phyloP scores from a whole-genome alignment of 176 grass and related monocot species.

The Oryza glaberrima region DNA sequence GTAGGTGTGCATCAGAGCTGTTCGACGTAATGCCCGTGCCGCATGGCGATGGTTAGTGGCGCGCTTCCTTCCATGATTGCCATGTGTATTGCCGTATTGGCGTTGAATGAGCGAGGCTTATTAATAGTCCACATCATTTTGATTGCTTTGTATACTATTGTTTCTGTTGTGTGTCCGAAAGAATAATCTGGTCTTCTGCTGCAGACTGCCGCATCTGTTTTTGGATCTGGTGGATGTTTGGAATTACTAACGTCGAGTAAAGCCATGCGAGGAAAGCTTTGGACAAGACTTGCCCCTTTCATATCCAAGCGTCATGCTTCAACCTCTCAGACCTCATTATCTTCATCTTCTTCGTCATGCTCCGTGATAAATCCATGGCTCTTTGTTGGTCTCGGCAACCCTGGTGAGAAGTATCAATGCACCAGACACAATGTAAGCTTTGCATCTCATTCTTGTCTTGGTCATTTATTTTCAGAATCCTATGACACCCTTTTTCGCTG shows the following conservation, averaged over 20 bases:
- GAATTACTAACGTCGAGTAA: not conserved
- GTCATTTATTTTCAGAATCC: not conserved
- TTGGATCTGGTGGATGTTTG: not conserved
- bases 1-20: not conserved
- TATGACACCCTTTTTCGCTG: not conserved
- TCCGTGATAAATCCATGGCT: constrained; percentile 61
- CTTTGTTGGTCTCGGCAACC: constrained; percentile 82
- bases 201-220: not conserved
- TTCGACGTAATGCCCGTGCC: constrained; percentile 37
- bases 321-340: not conserved
- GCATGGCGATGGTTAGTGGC: not conserved
- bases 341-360: constrained; percentile 22
- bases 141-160: not conserved
- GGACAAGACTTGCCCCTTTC: not conserved
- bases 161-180: not conserved
- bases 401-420: constrained; percentile 74
- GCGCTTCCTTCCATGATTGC: not conserved
- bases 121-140: too few relatives aligned
- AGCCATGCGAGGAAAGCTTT: constrained; percentile 14
- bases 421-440: constrained; percentile 69
- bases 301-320: constrained; percentile 22
- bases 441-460: constrained; percentile 25
- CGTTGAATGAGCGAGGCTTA: not conserved
- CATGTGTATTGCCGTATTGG: not conserved
- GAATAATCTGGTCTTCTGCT: not conserved